Conservation (phyloP, 345 rosid species). For the Psidium guajava region DNA sequence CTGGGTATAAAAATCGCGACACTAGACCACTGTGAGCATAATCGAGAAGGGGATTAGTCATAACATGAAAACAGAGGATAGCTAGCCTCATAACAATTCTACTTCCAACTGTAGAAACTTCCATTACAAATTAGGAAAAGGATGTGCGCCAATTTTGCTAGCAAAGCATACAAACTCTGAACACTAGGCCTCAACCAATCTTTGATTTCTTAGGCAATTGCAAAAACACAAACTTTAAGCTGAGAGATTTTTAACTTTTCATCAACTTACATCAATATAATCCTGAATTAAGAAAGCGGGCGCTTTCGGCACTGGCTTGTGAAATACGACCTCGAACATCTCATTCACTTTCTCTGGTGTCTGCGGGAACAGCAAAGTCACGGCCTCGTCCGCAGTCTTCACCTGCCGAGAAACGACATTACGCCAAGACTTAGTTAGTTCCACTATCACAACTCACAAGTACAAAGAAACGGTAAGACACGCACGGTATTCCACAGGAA, state of each 20-base stretch:
- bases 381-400: slow-evolving; percentile 4
- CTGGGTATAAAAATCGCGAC: background rate
- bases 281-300: slow-evolving; percentile 6
- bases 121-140: background rate
- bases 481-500: background rate
- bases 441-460: background rate
- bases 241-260: background rate
- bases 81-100: background rate
- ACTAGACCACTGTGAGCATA: background rate
- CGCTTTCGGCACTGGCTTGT: background rate
- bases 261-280: slow-evolving; percentile 4
- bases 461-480: background rate
- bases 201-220: background rate
- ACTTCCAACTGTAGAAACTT: background rate
- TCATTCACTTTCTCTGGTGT: slow-evolving; percentile 6
- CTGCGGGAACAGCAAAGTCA: slow-evolving; percentile 4
- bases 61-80: background rate
- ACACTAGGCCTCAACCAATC: background rate
- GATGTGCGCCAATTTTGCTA: background rate
- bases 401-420: background rate
- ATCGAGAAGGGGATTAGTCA: background rate
- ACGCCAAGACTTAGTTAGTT: background rate
- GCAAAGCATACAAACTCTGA: background rate
- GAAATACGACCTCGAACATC: background rate
- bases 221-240: background rate